phyloP scores from a whole-genome alignment of 2,329 filamentous ascomycete species.

The Metarhizium brunneum region DNA sequence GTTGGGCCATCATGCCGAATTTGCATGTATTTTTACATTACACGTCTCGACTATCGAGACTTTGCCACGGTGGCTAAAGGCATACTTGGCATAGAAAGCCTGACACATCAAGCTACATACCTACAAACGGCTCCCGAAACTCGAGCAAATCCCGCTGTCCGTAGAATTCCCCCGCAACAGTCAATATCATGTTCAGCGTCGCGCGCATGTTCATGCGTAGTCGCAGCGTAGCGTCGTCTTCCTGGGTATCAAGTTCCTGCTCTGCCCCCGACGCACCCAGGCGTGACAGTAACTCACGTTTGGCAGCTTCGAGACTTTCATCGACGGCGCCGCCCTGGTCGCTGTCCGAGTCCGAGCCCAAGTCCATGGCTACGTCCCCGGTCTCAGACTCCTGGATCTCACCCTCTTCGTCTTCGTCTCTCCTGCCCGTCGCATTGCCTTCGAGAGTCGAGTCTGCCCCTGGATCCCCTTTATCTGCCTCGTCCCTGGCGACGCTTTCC shows the following conservation, averaged over 20 bases:
- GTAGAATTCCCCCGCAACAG: conserved; percentile 78
- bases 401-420: conserved; percentile 9
- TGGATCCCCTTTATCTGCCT: background rate
- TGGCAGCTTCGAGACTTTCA: conserved; percentile 36
- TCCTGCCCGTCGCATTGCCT: conserved; percentile 5
- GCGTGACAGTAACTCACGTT: conserved; percentile 36
- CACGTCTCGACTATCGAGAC: background rate
- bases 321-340: conserved; percentile 23
- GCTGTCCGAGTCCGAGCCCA: conserved; percentile 20
- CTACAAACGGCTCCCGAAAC: conserved; percentile 54
- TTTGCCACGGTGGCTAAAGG: background rate
- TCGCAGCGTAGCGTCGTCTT: conserved; percentile 21
- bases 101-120: conserved; percentile 20
- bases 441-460: conserved; percentile 8
- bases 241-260: conserved; percentile 13
- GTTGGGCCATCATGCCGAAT: background rate
- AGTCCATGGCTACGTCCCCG: conserved; percentile 33
- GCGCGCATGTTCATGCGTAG: conserved; percentile 46
- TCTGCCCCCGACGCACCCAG: conserved; percentile 23
- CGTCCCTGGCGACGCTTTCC: conserved; percentile 3
- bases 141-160: conserved; percentile 80
- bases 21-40: background rate
- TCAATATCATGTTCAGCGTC: conserved; percentile 89
- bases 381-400: conserved; percentile 8
- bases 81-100: background rate